These are phyloP conservation scores for Prunus fruticosa DNA, from an alignment of 306 rosid genomes.

Conservation along the genomic window DNA sequence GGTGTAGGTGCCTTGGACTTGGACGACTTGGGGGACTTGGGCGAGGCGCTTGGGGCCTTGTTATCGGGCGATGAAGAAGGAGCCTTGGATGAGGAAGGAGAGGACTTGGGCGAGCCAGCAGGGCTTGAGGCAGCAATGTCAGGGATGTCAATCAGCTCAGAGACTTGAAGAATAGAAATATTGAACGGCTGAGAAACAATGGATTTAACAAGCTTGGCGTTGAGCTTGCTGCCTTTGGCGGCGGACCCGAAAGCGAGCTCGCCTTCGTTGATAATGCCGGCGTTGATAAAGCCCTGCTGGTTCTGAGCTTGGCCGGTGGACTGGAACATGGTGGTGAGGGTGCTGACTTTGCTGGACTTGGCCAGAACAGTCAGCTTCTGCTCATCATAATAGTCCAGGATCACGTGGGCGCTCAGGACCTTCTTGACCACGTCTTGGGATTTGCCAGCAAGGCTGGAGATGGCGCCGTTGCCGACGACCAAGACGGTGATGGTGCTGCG, in stretches of 20 bases:
- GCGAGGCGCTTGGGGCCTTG: neutral
- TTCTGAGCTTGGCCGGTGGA: constrained; percentile 29
- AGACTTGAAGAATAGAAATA: constrained; percentile 13
- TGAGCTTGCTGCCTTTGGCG: neutral
- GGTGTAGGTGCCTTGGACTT: neutral
- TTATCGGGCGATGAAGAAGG: neutral
- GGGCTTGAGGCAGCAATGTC: neutral
- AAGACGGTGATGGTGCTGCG: constrained; percentile 44
- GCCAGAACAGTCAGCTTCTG: constrained; percentile 7
- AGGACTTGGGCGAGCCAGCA: neutral
- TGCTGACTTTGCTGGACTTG: neutral
- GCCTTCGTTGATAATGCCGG: constrained; percentile 24
- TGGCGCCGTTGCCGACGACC: constrained; percentile 24
- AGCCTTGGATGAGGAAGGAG: neutral
- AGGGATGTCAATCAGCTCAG: constrained; percentile 2
- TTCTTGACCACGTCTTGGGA: constrained; percentile 30
- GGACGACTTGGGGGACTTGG: neutral
- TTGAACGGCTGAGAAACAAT: neutral
- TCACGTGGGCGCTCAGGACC: constrained; percentile 36
- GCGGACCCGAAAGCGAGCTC: constrained; percentile 45
- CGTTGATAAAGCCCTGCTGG: constrained; percentile 43
- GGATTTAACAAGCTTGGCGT: constrained; percentile 3
- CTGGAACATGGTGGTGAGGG: constrained; percentile 37
- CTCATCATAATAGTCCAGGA: constrained; percentile 40
- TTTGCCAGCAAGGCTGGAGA: constrained; percentile 26